Percentiles rank a stretch among this genome's conserved stretches.
Evolutionary conservation across 208 protist species (phyloP).

Genomic region (Zelonia costaricensis): DNA sequence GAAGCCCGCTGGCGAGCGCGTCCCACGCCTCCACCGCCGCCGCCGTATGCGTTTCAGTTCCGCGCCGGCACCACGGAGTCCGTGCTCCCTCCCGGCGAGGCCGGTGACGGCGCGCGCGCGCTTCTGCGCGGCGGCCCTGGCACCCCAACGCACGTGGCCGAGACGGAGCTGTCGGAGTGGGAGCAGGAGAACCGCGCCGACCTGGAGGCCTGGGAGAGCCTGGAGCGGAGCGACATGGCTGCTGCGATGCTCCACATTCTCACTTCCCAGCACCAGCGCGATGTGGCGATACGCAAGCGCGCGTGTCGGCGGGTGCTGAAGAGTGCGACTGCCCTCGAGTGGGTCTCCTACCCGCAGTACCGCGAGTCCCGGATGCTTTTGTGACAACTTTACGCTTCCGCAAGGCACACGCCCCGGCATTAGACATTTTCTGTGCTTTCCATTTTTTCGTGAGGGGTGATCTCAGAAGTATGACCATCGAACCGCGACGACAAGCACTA

Average conservation of each 20-base stretch:
- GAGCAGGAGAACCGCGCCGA: slow-evolving; percentile 33
- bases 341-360: slow-evolving; percentile 36
- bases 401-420: no score
- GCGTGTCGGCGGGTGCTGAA: slow-evolving; percentile 32
- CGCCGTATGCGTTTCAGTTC: slow-evolving; percentile 1
- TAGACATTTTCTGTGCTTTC: neutral
- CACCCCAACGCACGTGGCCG: neutral
- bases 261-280: slow-evolving; percentile 24
- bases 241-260: slow-evolving; percentile 33
- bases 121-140: neutral
- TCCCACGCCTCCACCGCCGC: neutral
- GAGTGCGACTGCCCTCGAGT: slow-evolving; percentile 33
- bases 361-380: neutral
- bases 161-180: slow-evolving; percentile 7
- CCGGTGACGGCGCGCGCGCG: neutral
- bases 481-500: no score
- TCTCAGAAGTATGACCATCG: no score
- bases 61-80: slow-evolving; percentile 8
- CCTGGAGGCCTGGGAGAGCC: slow-evolving; percentile 38
- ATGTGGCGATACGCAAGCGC: slow-evolving; percentile 16
- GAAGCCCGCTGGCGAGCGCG: neutral
- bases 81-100: neutral
- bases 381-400: neutral
- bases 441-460: no score
- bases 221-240: slow-evolving; percentile 40